phyloP scores from a whole-genome alignment of 495 filamentous ascomycete species.

The Haplographium delicatum region DNA sequence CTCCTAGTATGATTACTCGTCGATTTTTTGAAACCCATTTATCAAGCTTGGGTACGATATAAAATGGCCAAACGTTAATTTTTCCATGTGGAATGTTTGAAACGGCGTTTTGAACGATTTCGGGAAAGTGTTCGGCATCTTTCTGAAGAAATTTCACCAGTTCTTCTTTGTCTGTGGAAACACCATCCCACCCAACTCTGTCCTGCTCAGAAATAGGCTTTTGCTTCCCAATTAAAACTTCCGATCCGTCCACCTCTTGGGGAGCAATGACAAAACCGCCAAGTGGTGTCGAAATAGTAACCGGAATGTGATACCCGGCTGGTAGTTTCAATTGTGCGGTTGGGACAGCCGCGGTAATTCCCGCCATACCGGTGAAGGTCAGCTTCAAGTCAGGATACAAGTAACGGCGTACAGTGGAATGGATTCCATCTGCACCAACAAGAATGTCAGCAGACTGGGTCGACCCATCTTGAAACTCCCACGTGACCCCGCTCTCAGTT shows the following conservation, averaged over 20 bases:
- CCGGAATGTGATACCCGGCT: slow-evolving; percentile 31
- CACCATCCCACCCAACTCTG: slow-evolving; percentile 11
- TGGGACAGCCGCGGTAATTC: slow-evolving; percentile 14
- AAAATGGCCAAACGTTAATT: slow-evolving; percentile 19
- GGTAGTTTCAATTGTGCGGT: slow-evolving; percentile 13
- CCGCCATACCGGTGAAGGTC: slow-evolving; percentile 7
- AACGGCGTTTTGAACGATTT: slow-evolving; percentile 12
- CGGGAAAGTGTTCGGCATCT: slow-evolving; percentile 6
- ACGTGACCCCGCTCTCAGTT: slow-evolving; percentile 14
- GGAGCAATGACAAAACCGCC: slow-evolving; percentile 41
- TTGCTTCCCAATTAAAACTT: slow-evolving; percentile 38
- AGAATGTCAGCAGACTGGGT: slow-evolving; percentile 45
- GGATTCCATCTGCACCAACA: slow-evolving; percentile 58
- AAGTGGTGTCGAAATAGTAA: slow-evolving; percentile 32
- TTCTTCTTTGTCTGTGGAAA: slow-evolving; percentile 5
- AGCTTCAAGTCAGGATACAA: slow-evolving; percentile 12
- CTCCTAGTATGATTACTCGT: slow-evolving; percentile 19
- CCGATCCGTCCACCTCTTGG: slow-evolving; percentile 35
- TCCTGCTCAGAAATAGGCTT: slow-evolving; percentile 2
- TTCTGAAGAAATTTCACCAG: slow-evolving; percentile 10
- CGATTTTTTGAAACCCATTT: slow-evolving; percentile 14
- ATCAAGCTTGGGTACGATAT: slow-evolving; percentile 16
- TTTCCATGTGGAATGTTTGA: slow-evolving; percentile 5
- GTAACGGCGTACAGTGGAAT: slow-evolving; percentile 40
- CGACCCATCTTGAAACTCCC: slow-evolving; percentile 30